Percentiles rank a stretch among this genome's conserved stretches.
Conservation (phyloP, 257 asterid species). For the Fraxinus americana region DNA sequence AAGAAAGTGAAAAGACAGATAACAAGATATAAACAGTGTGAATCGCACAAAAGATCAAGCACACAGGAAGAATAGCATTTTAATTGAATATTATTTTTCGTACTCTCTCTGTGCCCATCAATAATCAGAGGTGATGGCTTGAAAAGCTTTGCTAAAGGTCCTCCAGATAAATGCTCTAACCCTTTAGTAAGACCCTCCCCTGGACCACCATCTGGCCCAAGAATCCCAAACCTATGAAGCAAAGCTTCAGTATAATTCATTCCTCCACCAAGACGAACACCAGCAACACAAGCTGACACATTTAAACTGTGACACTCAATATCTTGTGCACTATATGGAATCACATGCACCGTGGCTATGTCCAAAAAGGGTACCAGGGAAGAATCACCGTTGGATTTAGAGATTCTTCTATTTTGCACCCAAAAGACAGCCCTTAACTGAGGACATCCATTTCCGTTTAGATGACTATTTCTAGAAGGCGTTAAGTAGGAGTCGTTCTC, state of each 20-base stretch:
- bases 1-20: slow-evolving; percentile 5
- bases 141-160: slow-evolving; percentile 87
- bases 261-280: slow-evolving; percentile 98
- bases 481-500: slow-evolving; percentile 39
- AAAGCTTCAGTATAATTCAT: slow-evolving; percentile 87
- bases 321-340: slow-evolving; percentile 82
- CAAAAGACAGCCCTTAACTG: slow-evolving; percentile 84
- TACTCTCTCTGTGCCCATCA: slow-evolving; percentile 61
- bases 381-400: slow-evolving; percentile 37
- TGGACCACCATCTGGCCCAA: slow-evolving; percentile 97
- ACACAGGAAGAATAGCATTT: slow-evolving; percentile 25
- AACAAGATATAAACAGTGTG: slow-evolving; percentile 22
- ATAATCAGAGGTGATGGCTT: slow-evolving; percentile 58
- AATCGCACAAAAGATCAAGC: slow-evolving; percentile 11
- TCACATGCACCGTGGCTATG: slow-evolving; percentile 66
- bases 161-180: slow-evolving; percentile 74
- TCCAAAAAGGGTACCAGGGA: slow-evolving; percentile 66
- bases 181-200: slow-evolving; percentile 92
- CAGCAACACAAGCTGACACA: slow-evolving; percentile 80
- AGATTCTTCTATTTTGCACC: slow-evolving; percentile 68
- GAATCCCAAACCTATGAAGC: slow-evolving; percentile 94
- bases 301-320: slow-evolving; percentile 79
- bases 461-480: slow-evolving; percentile 28
- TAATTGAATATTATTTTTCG: slow-evolving; percentile 32
- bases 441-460: slow-evolving; percentile 41